Percentiles rank a stretch among this genome's conserved stretches.
phyloP scores from a whole-genome alignment of 306 rosid species.

The Ormosia emarginata region DNA sequence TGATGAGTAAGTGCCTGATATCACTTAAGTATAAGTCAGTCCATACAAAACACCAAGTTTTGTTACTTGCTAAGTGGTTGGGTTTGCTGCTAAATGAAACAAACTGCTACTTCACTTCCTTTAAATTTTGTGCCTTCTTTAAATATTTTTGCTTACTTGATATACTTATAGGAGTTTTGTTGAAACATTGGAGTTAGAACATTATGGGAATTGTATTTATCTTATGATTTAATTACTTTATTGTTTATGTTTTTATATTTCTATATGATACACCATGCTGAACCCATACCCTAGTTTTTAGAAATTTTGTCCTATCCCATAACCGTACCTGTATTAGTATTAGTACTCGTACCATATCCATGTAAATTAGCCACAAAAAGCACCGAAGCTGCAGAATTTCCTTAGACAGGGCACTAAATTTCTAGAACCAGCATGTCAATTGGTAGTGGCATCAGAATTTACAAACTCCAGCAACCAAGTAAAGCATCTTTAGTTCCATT shows the following conservation, averaged over 20 bases:
- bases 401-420: background rate
- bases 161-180: no score
- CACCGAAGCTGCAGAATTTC: background rate
- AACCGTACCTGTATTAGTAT: background rate
- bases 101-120: background rate
- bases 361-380: background rate
- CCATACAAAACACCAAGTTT: background rate
- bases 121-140: background rate
- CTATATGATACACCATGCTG: background rate
- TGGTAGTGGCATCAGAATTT: background rate
- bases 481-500: background rate
- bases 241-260: background rate
- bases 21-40: background rate
- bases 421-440: background rate
- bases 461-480: background rate
- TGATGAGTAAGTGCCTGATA: background rate
- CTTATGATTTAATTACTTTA: background rate
- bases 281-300: background rate
- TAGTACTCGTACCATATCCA: background rate
- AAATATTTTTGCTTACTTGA: no score
- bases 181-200: background rate
- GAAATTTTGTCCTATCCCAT: background rate
- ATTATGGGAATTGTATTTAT: no score
- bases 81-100: background rate
- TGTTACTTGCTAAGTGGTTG: background rate